Evolutionary conservation across 768 basidiomycete genomes (phyloP).

Genomic region (Gyrodon lividus): DNA sequence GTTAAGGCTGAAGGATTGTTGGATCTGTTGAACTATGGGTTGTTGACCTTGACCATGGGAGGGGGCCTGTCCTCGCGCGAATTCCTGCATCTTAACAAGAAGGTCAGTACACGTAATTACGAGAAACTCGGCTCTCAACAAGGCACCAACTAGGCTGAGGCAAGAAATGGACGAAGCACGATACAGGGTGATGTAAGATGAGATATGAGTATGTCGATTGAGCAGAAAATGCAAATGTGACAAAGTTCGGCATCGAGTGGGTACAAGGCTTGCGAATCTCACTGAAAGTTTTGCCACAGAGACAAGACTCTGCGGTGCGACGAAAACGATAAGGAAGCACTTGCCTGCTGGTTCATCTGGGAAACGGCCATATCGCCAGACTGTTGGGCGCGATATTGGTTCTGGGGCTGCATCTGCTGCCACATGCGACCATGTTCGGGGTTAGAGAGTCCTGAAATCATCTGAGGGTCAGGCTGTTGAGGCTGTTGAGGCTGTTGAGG

Average conservation of each 20-base stretch:
- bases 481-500: constrained; percentile 45
- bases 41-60: constrained; percentile 40
- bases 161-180: not conserved
- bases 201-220: constrained; percentile 6
- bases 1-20: constrained; percentile 42
- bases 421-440: constrained; percentile 55
- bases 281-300: constrained; percentile 17
- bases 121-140: constrained; percentile 2
- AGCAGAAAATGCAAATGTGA: constrained; percentile 19
- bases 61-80: constrained; percentile 41
- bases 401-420: constrained; percentile 52
- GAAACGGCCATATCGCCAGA: constrained; percentile 39
- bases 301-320: constrained; percentile 9
- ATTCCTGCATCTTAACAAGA: constrained; percentile 43
- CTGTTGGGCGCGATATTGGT: constrained; percentile 43
- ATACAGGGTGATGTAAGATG: constrained; percentile 13
- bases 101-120: constrained; percentile 25
- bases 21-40: constrained; percentile 38
- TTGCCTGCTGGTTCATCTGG: constrained; percentile 48
- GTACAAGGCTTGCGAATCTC: constrained; percentile 13
- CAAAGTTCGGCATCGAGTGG: constrained; percentile 11
- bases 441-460: constrained; percentile 42
- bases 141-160: constrained; percentile 8
- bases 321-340: constrained; percentile 27
- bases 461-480: constrained; percentile 39